phyloP scores from a whole-genome alignment of 768 basidiomycete genomes.

The Lactifluus rugatus region DNA sequence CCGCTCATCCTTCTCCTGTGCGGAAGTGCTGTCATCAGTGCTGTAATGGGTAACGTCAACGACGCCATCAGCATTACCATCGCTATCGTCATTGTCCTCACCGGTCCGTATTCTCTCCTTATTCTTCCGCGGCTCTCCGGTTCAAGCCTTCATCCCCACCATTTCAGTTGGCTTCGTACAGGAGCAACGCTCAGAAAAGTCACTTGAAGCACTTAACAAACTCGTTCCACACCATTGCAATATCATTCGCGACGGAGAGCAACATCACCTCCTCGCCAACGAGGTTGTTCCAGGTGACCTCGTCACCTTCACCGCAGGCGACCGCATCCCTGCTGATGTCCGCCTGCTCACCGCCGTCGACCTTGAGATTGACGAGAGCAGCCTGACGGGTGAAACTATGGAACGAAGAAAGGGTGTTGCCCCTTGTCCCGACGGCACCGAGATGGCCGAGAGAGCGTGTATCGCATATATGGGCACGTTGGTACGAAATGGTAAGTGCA shows the following conservation, averaged over 20 bases:
- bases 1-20: conserved; percentile 86
- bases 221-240: conserved; percentile 96
- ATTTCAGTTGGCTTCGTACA: conserved; percentile 82
- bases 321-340: conserved; percentile 90
- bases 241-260: conserved; percentile 67
- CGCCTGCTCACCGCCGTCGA: conserved; percentile 74
- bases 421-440: conserved; percentile 39
- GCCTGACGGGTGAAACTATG: conserved; percentile 86
- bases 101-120: conserved; percentile 45
- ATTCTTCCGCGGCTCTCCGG: not conserved
- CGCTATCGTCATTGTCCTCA: conserved; percentile 87
- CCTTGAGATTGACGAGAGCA: conserved; percentile 92
- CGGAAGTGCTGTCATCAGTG: conserved; percentile 82
- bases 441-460: conserved; percentile 77
- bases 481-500: conserved; percentile 69
- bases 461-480: conserved; percentile 95
- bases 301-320: conserved; percentile 81
- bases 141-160: not conserved
- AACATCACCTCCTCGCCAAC: conserved; percentile 81
- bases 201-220: conserved; percentile 89
- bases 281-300: conserved; percentile 95
- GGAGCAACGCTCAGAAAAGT: conserved; percentile 90
- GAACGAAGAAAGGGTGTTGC: conserved; percentile 60
- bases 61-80: conserved; percentile 90
- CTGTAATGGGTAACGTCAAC: conserved; percentile 89